Base-by-base conservation (phyloP, 108 stramenopile species). In the Nannochloropsis granulata region DNA sequence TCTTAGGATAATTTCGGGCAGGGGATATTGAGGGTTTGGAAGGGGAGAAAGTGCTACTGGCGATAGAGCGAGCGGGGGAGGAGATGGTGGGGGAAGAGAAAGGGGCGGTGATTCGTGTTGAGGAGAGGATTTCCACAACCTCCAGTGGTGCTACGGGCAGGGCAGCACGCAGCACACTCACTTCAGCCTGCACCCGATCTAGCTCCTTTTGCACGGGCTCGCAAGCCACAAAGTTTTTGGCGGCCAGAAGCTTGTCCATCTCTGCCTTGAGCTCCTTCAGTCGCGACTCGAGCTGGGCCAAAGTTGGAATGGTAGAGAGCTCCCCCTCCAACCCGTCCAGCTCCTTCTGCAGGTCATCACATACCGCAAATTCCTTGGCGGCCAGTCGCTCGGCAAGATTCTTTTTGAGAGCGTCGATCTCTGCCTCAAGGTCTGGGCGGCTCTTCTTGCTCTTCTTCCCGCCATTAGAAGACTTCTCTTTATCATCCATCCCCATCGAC, bases 361-460 rank as follows among this genome's bases (percentile, higher is more conserved):
- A 83, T 43, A 44, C 46, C 8, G 79, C 86, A 79, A 80, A 86
- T 44, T 80, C 43, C 34, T 81, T 25, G 78, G 78, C 79, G 1
- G 86, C 79, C 16, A 86, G 78, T 42, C 78, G 79, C n/a, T 23
- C 71, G 80, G 82, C 82, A 82, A 86, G 78, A 82, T 79, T 42
- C 23, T 24, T 34, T 0, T 44, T 43, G n/a, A 83, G 9, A 25
- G 44, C 79, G 79, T 43, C 79, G 83, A 82, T 82, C n/a, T 23
- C 24, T 43, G 13, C 12, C 19, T 82, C 82, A 13, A 82, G 82
- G 9, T 25, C 45, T 10, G 56, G n/a, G 56, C 56, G 56, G 56
- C 56, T 71, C 56, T 71, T 71, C n/a, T 71, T 71, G 11, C 56
- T 71, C n/a, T 71, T 71, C 11, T 71, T 3, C n/a, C 56, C 56